Evolutionary conservation across 331 rosid genomes (phyloP).

Genomic region (Rhamnella rubrinervis): DNA sequence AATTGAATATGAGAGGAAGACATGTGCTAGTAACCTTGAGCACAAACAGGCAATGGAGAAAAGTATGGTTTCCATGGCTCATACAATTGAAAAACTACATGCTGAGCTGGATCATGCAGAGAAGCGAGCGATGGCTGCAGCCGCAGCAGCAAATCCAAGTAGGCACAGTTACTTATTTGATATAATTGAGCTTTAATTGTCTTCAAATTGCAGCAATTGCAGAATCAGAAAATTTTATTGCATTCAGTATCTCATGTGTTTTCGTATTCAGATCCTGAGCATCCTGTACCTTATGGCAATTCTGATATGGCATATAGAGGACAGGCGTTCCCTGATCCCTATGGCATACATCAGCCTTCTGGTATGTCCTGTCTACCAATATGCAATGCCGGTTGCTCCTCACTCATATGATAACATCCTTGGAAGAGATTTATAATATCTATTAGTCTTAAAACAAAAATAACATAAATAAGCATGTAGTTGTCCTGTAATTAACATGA

Average conservation of each 20-base stretch:
- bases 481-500: too few species aligned
- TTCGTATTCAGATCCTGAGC: conserved; percentile 49
- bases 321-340: conserved; percentile 46
- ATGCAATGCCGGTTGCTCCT: background rate
- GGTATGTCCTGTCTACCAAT: background rate
- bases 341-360: conserved; percentile 57
- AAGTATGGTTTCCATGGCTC: conserved; percentile 54
- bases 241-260: conserved; percentile 15
- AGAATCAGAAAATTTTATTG: conserved; percentile 3
- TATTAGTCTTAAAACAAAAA: background rate
- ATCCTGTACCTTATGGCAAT: conserved; percentile 46
- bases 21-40: conserved; percentile 57
- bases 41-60: conserved; percentile 61
- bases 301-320: conserved; percentile 55
- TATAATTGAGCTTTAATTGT: background rate
- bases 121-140: conserved; percentile 69
- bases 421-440: background rate
- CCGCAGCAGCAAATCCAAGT: conserved; percentile 67
- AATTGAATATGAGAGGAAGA: conserved; percentile 77
- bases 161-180: conserved; percentile 13
- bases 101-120: conserved; percentile 79
- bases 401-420: background rate
- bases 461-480: background rate
- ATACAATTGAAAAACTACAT: conserved; percentile 65
- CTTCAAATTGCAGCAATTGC: background rate